Base-by-base conservation (phyloP, 768 basidiomycete genomes). In the Leccinum broughii region DNA sequence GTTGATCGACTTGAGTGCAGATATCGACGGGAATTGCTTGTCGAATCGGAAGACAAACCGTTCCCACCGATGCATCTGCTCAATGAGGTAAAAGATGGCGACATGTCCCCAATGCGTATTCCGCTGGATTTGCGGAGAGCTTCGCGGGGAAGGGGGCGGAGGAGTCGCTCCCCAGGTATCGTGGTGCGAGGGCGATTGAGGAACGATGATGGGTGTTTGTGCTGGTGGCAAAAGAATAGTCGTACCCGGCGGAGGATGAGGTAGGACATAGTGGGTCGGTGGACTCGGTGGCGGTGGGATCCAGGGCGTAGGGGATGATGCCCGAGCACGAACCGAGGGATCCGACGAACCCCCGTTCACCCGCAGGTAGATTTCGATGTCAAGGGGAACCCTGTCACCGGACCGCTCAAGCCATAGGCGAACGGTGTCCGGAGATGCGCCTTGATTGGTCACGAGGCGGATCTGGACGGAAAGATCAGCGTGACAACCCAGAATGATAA, bases 381-480 rank as follows among this genome's bases (percentile, higher is more conserved):
- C 91, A 9, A 93, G 80, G 6, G 90, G 87, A 6, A 86, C 84
- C 5, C 74, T 80, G 55, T 79, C 76, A 17, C 91, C 91, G 13
- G 91, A 88, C 28, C 90, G 85, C 70, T 92, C 90, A 0, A 93
- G 80, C 90, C 91, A 93, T 11, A 93, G 80, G 8, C 91, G 86
- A 53, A 93, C 83, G 6, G 87, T 90, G 68, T 93, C 90, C 28
- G 90, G 83, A 30, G 89, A 89, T 9, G 87, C 78, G 44, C 83
- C 78, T 61, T 85, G 87, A 30, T 83, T 86, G 22, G 90, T 90
- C 49, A 86, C 77, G 46, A 92, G 82, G 20, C 89, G 88, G 65
- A 92, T 89, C 89, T 89, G 70, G 48, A 66, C 55, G 32, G 22
- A 20, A 39, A 57, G 32, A 54, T 63, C 50, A 62, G 60, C 46